These are phyloP conservation scores for Aspergillus udagawae DNA, from an alignment of 2,329 filamentous ascomycete genomes.

Conservation along the genomic window DNA sequence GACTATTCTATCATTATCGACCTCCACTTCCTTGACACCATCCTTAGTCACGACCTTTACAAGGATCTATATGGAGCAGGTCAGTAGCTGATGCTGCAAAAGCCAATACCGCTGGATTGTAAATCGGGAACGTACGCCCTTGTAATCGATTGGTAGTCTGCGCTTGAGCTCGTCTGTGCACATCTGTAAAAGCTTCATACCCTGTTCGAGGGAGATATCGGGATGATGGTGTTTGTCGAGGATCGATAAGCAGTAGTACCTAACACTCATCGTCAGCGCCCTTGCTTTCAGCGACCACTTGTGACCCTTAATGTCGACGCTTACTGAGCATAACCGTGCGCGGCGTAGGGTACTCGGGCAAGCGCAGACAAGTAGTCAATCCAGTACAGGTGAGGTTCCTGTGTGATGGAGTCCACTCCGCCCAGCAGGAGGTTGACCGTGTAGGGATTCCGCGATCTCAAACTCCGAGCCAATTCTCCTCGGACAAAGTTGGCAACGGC, in stretches of 20 bases:
- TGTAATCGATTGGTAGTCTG: conserved; percentile 96
- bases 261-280: conserved; percentile 32
- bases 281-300: not conserved
- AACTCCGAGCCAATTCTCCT: conserved; percentile 82
- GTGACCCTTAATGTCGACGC: conserved; percentile 28
- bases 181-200: conserved; percentile 87
- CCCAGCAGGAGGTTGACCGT: conserved; percentile 94
- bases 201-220: conserved; percentile 82
- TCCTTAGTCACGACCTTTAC: conserved; percentile 97
- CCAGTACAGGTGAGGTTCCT: conserved; percentile 93
- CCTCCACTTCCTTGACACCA: conserved; percentile 78
- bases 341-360: conserved; percentile 87
- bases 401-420: conserved; percentile 85
- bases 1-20: conserved; percentile 69
- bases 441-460: conserved; percentile 91
- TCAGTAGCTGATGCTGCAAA: conserved; percentile 5
- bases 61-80: conserved; percentile 36
- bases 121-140: conserved; percentile 64
- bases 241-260: conserved; percentile 96
- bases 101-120: not conserved
- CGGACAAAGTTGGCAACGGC: conserved; percentile 92
- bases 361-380: conserved; percentile 91
- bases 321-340: conserved; percentile 96
- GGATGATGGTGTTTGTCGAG: conserved; percentile 98
- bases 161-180: conserved; percentile 97